Percentiles rank a stretch among this genome's conserved stretches.
phyloP scores from a whole-genome alignment of 2,329 filamentous ascomycete species.

The Penicillium sp. region DNA sequence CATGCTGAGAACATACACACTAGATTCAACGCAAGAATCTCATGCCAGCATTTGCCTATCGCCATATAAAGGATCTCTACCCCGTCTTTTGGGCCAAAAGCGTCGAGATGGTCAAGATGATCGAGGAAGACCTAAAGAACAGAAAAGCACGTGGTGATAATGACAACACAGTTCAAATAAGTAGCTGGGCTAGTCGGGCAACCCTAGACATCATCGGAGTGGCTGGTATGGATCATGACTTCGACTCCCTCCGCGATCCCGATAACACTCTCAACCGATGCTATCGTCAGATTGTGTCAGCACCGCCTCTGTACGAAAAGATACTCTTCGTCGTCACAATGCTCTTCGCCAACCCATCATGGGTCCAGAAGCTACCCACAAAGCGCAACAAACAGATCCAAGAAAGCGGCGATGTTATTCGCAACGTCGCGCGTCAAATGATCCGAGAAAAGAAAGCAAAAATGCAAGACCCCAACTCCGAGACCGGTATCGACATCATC shows the following conservation, averaged over 20 bases:
- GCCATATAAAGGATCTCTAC: conserved; percentile 80
- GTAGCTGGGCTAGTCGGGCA: conserved; percentile 61
- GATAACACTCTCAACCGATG: conserved; percentile 53
- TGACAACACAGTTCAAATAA: conserved; percentile 53
- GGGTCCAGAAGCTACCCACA: conserved; percentile 63
- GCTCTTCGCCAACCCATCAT: conserved; percentile 60
- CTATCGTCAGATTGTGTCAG: conserved; percentile 29
- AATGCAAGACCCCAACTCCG: conserved; percentile 32
- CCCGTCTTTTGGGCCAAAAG: conserved; percentile 79
- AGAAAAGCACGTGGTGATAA: conserved; percentile 34
- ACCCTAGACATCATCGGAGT: conserved; percentile 73
- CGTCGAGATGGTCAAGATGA: conserved; percentile 60
- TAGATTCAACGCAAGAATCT: conserved; percentile 67
- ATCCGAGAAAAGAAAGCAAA: conserved; percentile 66
- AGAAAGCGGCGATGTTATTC: conserved; percentile 57
- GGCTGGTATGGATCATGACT: conserved; percentile 68
- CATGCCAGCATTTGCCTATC: conserved; percentile 78
- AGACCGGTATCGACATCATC: conserved; percentile 65
- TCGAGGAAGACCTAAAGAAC: conserved; percentile 48
- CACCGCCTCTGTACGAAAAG: conserved; percentile 26
- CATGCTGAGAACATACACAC: not conserved
- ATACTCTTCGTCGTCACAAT: conserved; percentile 55
- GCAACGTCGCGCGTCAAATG: conserved; percentile 62
- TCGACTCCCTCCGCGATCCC: conserved; percentile 61
- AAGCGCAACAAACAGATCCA: conserved; percentile 65